phyloP scores from a whole-genome alignment of 768 basidiomycete genomes.

The Mycena sanguinolenta region DNA sequence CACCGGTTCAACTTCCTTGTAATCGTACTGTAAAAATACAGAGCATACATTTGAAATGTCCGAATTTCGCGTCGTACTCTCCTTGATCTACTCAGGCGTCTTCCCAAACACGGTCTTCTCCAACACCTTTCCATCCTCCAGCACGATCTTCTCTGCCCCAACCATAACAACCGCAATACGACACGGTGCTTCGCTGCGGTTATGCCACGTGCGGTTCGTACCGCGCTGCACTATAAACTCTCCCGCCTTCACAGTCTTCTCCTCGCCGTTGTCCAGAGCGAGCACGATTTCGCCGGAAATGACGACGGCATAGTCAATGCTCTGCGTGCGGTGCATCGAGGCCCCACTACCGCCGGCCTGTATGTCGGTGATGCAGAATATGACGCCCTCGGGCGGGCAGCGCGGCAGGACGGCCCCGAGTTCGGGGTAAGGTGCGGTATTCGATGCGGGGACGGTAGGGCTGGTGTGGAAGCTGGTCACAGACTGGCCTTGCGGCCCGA shows the following conservation, averaged over 20 bases:
- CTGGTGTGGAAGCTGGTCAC: constrained; percentile 27
- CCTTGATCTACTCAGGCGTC: constrained; percentile 17
- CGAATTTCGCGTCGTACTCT: background rate
- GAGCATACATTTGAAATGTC: background rate
- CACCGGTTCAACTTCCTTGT: too few species aligned
- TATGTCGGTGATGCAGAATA: constrained; percentile 27
- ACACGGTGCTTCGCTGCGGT: constrained; percentile 27
- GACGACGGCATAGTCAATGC: constrained; percentile 34
- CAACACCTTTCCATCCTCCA: constrained; percentile 21
- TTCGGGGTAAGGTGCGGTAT: constrained; percentile 26
- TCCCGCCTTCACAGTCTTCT: constrained; percentile 27
- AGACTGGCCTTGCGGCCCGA: constrained; percentile 9
- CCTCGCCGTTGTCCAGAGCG: constrained; percentile 24
- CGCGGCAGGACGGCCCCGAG: constrained; percentile 18
- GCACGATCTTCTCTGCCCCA: constrained; percentile 29
- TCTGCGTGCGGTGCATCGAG: constrained; percentile 35
- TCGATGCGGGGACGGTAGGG: constrained; percentile 29
- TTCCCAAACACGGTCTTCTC: constrained; percentile 29
- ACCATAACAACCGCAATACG: constrained; percentile 25
- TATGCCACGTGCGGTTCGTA: constrained; percentile 28
- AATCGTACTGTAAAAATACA: too few species aligned
- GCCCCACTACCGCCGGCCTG: constrained; percentile 13
- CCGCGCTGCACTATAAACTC: constrained; percentile 34
- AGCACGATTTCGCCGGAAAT: constrained; percentile 33
- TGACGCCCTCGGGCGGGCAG: constrained; percentile 19